Percentiles rank a stretch among this genome's conserved stretches.
Evolutionary conservation across 2,329 filamentous ascomycete genomes (phyloP).

Genomic region (Paracoccidioides lutzii): DNA sequence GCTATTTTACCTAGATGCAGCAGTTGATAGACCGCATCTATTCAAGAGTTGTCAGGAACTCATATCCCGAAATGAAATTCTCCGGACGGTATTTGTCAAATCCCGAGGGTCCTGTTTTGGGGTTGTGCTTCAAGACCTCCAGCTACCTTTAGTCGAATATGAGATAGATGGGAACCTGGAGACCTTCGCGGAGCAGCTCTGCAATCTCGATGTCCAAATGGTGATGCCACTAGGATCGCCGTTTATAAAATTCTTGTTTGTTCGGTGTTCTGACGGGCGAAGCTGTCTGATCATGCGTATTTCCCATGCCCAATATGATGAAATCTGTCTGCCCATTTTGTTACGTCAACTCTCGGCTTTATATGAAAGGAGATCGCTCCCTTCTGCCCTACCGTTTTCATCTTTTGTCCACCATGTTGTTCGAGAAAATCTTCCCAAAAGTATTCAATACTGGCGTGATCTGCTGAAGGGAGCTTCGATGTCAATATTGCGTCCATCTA

Average conservation of each 20-base stretch:
- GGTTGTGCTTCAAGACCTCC: conserved; percentile 40
- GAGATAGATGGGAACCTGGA: conserved; percentile 35
- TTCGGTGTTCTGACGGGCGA: conserved; percentile 20
- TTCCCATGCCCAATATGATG: conserved; percentile 52
- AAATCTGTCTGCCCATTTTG: conserved; percentile 46
- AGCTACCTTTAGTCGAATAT: conserved; percentile 31
- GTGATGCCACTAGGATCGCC: conserved; percentile 42
- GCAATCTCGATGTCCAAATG: conserved; percentile 38
- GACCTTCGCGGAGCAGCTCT: conserved; percentile 36
- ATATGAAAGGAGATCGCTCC: conserved; percentile 22
- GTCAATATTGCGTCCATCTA: conserved; percentile 7
- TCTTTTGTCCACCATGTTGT: conserved; percentile 23
- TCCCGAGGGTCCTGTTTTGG: conserved; percentile 32
- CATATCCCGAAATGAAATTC: conserved; percentile 43
- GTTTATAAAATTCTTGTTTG: conserved; percentile 43
- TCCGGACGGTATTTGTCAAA: conserved; percentile 46
- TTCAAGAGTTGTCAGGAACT: conserved; percentile 31
- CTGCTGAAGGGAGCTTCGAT: conserved; percentile 41
- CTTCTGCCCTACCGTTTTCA: conserved; percentile 23
- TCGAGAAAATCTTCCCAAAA: conserved; percentile 20
- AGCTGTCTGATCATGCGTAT: conserved; percentile 43
- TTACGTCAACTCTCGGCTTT: conserved; percentile 43
- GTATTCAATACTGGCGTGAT: conserved; percentile 43
- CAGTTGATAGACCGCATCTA: conserved; percentile 36
- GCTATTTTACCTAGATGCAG: conserved; percentile 43